These are phyloP conservation scores for Pseudogymnoascus sp. DNA, from an alignment of 2,329 filamentous ascomycete genomes.

Conservation along the genomic window DNA sequence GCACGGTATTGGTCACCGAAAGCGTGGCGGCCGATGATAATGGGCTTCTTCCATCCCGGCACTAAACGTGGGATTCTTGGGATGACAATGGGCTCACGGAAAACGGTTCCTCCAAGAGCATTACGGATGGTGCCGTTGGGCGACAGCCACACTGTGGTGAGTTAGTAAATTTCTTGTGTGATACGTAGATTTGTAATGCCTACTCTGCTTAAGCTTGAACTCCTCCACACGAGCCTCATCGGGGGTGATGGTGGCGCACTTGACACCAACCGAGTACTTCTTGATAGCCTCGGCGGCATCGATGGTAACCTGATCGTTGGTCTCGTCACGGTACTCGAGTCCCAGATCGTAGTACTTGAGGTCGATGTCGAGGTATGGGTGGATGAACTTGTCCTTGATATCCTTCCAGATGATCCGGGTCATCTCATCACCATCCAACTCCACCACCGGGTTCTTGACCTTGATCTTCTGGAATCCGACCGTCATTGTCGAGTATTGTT, in stretches of 20 bases:
- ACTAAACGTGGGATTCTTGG: slow-evolving; percentile 86
- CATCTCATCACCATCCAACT: slow-evolving; percentile 94
- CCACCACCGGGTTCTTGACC: slow-evolving; percentile 98
- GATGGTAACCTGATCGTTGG: slow-evolving; percentile 89
- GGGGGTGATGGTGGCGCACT: slow-evolving; percentile 98
- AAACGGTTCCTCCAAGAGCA: slow-evolving; percentile 82
- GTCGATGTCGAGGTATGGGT: slow-evolving; percentile 92
- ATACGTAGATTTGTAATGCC: slow-evolving; percentile 26
- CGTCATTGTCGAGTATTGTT: slow-evolving; percentile 44
- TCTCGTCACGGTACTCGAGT: slow-evolving; percentile 89
- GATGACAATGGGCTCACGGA: slow-evolving; percentile 98
- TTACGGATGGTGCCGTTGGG: slow-evolving; percentile 86
- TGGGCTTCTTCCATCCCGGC: slow-evolving; percentile 96
- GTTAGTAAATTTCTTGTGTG: slow-evolving; percentile 12
- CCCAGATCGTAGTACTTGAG: slow-evolving; percentile 97
- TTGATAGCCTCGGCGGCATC: slow-evolving; percentile 96
- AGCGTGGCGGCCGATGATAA: slow-evolving; percentile 96
- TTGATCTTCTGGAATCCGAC: slow-evolving; percentile 72
- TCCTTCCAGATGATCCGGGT: slow-evolving; percentile 98
- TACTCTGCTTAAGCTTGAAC: slow-evolving; percentile 97
- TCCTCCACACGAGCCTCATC: slow-evolving; percentile 95
- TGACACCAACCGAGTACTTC: slow-evolving; percentile 98
- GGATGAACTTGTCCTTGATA: slow-evolving; percentile 99
- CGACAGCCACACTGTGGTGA: slow-evolving; percentile 78
- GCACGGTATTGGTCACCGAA: slow-evolving; percentile 98